Evolutionary conservation across 306 rosid species (phyloP), one percentile per base, ranked within the genome.

Genomic region (Castanospermum australe): DNA sequence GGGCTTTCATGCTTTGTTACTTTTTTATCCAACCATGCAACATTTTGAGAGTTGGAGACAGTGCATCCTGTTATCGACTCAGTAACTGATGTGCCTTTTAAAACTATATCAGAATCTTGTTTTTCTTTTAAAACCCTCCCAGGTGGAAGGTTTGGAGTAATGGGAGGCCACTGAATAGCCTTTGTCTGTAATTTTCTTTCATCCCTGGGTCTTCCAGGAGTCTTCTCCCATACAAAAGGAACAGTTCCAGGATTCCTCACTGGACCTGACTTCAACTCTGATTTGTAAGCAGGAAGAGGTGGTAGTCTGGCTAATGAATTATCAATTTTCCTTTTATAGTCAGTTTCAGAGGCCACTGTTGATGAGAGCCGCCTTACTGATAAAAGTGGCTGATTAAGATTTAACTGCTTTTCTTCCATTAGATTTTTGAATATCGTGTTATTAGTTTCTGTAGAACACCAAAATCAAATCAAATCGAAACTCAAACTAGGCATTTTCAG

Each of bases 181-280:
- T 20, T 33, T 32, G 67, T 55, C 20, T 68, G 81, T 25, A 73
- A 60, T 73, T 76, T 75, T 65, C 74, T 81, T 79, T 88, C 94
- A 82, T 88, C 90, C 71, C 91, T 95, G 2, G 98, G 99, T 73
- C 47, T 90, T 77, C 99, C 98, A 3, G 99, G 99, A 18, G 84
- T 82, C 60, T 87, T 81, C 84, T 95, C 99, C 98, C 99, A 95
- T 4, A 84, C 20, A 80, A 95, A 95, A 72, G 99, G 99, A 80
- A 95, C 82, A 30, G 72, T 86, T 76, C 98, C 98, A 8, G 94
- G 89, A 61, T 90, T 81, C 66, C 97, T 90, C 50, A 86, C 64
- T 9, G 98, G 91, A 89, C 91, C 96, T 11, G 97, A 93, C 79
- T 88, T 91, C 65, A 95, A 79, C 35, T 95, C 99, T 77, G 99